A percentile compares a stretch with the other conserved stretches of the same genome.
Conservation (phyloP, 2,329 filamentous ascomycete genomes). For the Coniochaeta prunicola region DNA sequence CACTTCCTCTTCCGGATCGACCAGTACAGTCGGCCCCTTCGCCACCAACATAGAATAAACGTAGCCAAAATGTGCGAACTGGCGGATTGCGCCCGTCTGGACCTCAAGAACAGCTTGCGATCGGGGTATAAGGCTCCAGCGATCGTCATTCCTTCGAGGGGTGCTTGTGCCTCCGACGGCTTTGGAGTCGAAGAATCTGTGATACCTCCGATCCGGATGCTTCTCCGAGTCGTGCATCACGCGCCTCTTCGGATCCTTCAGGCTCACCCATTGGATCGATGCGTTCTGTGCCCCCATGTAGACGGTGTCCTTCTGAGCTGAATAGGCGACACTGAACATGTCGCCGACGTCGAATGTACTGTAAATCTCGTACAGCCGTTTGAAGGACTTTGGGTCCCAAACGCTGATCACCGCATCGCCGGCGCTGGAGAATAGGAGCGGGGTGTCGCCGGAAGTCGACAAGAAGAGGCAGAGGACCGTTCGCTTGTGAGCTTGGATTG, state of each 20-base stretch:
- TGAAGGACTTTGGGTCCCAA: conserved; percentile 74
- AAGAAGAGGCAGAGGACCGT: conserved; percentile 83
- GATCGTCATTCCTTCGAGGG: conserved; percentile 59
- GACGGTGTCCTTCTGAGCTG: conserved; percentile 67
- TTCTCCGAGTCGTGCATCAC: conserved; percentile 56
- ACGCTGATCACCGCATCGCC: conserved; percentile 93
- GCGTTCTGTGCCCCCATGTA: conserved; percentile 94
- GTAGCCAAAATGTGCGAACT: conserved; percentile 93
- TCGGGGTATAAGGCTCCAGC: conserved; percentile 46
- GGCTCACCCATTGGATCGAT: conserved; percentile 84
- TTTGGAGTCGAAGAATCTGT: conserved; percentile 88
- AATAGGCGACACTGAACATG: conserved; percentile 92
- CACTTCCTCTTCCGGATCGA: conserved; percentile 69
- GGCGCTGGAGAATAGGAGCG: conserved; percentile 80
- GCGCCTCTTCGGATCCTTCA: conserved; percentile 55
- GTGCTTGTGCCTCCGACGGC: conserved; percentile 77
- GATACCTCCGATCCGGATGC: conserved; percentile 70
- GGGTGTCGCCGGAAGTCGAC: conserved; percentile 49
- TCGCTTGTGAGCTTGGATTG: conserved; percentile 83
- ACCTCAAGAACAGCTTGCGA: conserved; percentile 65
- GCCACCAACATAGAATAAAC: conserved; percentile 93
- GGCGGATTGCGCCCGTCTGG: conserved; percentile 68
- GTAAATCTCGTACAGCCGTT: conserved; percentile 80
- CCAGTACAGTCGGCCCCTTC: conserved; percentile 57
- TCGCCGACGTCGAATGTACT: conserved; percentile 92